Conservation (phyloP, 208 protist species). For the Tritrichomonas musculus region DNA sequence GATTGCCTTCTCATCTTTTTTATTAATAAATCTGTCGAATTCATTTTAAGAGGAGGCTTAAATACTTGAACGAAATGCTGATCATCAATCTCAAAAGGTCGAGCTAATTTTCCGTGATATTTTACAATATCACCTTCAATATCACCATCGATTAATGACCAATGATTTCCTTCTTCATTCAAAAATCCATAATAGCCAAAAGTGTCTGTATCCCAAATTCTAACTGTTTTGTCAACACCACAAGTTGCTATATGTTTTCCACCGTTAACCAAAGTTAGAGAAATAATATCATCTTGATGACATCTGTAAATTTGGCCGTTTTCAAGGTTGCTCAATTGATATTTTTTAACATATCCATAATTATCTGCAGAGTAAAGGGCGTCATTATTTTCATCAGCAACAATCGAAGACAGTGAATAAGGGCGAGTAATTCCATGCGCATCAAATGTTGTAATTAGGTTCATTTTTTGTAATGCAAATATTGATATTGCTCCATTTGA, state of each 20-base stretch:
- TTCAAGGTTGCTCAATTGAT: not conserved
- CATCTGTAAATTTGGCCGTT: not conserved
- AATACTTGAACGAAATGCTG: too few species aligned
- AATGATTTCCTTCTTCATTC: not conserved
- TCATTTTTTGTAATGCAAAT: not conserved
- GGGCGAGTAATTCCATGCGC: too few species aligned
- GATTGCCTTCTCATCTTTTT: too few species aligned
- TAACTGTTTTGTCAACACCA: not conserved
- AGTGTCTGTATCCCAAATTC: not conserved
- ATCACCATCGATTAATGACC: not conserved
- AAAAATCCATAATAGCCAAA: not conserved
- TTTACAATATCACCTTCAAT: too few species aligned
- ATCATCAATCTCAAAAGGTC: too few species aligned
- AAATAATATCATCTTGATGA: not conserved
- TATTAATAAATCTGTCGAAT: too few species aligned
- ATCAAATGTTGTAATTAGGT: not conserved
- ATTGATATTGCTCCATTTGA: not conserved
- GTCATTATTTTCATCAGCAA: not conserved
- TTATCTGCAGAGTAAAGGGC: not conserved
- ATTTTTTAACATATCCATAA: not conserved
- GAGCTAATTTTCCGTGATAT: too few species aligned
- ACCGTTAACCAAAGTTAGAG: not conserved
- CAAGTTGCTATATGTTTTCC: not conserved
- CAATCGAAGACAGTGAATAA: too few species aligned
- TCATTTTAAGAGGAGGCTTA: too few species aligned